Evolutionary conservation across 306 rosid genomes (phyloP), one percentile per base, ranked within the genome.

Genomic region (Prunus davidiana): DNA sequence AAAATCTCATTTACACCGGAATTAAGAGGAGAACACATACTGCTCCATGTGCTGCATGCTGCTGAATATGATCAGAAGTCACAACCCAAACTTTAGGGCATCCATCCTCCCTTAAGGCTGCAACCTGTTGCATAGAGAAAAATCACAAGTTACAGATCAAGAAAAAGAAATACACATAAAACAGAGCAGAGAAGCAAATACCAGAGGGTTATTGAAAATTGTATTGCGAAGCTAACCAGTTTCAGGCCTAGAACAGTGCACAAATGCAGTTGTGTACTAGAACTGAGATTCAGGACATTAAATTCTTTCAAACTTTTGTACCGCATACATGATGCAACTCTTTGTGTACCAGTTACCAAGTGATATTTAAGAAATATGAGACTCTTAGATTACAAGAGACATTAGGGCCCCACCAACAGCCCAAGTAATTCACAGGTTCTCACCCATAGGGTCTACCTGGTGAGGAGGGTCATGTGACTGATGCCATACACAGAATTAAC

Each of bases 41-140:
- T 30, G 89, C 95, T 82, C 93, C 94, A 82, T 90, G 81, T 69
- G 93, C 97, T 72, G 96, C 96, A 8, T 90, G 91, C 83, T 89
- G 98, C 32, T 94, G 97, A 81, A 82, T 62, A 61, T 70, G 83
- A 86, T 94, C 98, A 85, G 97, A 91, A 70, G 95, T 90, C 71
- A 85, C 98, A 79, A 94, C 98, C 98, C 98, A 91, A 28, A 94
- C 97, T 84, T 86, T 85, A 76, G 98, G 97, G 77, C 98, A 94
- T 70, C 98, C 98, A 72, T 94, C 97, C 82, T 84, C 95, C 87
- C 69, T 90, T 87, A 94, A 84, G 71, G 95, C 94, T 69, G 82
- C 88, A 83, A 94, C 97, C 98, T 94, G 72, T 19, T 49, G 64
- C 11, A 47, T 61, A 38, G 66, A 78, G 62, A 71, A 80, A 65